A percentile compares a stretch with the other conserved stretches of the same genome.
Conservation (phyloP, 202 grass and related monocot species). For the Dendrocalamus latiflorus region DNA sequence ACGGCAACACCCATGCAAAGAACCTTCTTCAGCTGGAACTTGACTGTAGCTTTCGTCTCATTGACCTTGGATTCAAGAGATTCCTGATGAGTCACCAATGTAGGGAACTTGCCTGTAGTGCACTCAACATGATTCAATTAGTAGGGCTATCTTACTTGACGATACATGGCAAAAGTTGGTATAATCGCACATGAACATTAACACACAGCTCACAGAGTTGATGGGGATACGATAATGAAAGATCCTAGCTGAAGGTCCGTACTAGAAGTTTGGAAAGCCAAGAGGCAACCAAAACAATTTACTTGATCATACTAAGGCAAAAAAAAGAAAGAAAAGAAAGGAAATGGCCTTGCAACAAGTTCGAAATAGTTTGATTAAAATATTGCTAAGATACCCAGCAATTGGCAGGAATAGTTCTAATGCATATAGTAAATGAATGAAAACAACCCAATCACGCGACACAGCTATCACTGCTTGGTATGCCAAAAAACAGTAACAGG, state of each 20-base stretch:
- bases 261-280: not conserved
- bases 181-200: not conserved
- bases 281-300: not conserved
- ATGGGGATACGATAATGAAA: not conserved
- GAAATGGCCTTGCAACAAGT: not conserved
- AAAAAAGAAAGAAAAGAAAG: no score
- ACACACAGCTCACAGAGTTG: not conserved
- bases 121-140: not conserved
- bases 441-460: not conserved
- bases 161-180: not conserved
- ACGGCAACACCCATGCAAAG: conserved; percentile 97
- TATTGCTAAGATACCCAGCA: not conserved
- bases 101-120: conserved; percentile 78
- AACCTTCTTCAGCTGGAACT: conserved; percentile 95
- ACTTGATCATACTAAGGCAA: not conserved
- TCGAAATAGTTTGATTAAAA: no score
- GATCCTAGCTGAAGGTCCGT: not conserved
- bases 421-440: not conserved
- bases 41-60: conserved; percentile 78
- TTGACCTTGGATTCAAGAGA: conserved; percentile 89
- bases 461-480: not conserved
- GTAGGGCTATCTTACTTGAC: not conserved
- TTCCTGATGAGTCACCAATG: conserved; percentile 76
- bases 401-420: not conserved
- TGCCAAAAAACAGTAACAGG: not conserved